These are phyloP conservation scores for Suillus cothurnatus DNA, from an alignment of 768 basidiomycete species.

Conservation along the genomic window DNA sequence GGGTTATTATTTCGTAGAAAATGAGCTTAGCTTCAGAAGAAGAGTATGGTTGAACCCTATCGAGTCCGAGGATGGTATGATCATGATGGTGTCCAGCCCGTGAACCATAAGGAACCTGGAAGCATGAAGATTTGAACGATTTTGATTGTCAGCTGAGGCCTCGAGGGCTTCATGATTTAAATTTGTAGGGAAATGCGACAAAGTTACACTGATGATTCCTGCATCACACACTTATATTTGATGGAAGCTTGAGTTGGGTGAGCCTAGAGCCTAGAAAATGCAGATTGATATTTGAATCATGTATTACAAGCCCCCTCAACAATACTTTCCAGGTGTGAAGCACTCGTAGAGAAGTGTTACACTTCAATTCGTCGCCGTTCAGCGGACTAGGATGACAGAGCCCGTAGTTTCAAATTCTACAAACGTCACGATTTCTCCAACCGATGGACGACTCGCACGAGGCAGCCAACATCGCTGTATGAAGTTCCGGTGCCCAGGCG, in stretches of 20 bases:
- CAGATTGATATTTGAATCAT: background rate
- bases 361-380: background rate
- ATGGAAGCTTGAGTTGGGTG: background rate
- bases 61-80: too few relatives aligned
- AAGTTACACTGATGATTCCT: too few relatives aligned
- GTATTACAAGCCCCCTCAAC: background rate
- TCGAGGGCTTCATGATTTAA: too few relatives aligned
- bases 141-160: too few relatives aligned
- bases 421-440: background rate
- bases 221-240: background rate
- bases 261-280: background rate
- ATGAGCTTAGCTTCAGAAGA: too few relatives aligned
- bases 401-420: background rate
- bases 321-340: background rate
- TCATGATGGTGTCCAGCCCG: too few relatives aligned
- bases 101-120: too few relatives aligned
- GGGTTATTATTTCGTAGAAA: too few relatives aligned
- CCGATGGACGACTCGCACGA: background rate
- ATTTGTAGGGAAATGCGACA: too few relatives aligned
- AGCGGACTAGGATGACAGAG: background rate
- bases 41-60: too few relatives aligned
- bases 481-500: background rate
- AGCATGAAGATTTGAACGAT: too few relatives aligned
- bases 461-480: slow-evolving; percentile 7
- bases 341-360: background rate